Percentiles rank a stretch among this genome's conserved stretches.
These are phyloP conservation scores for Cyclaneusma minus DNA, from an alignment of 2,329 filamentous ascomycete species.

Conservation along the genomic window DNA sequence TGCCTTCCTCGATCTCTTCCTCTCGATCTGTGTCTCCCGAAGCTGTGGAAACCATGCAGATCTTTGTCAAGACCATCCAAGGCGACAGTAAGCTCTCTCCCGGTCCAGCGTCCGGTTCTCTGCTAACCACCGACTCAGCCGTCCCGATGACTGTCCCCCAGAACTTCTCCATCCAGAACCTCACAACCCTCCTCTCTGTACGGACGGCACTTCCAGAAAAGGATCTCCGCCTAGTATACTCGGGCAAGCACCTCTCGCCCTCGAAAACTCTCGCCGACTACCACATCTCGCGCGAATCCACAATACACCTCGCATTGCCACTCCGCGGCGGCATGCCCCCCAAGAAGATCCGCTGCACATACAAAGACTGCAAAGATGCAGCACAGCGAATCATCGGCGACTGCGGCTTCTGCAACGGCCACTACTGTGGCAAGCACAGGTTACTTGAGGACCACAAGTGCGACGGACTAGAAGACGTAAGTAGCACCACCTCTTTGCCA, in stretches of 20 bases:
- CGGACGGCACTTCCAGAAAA: slow-evolving; percentile 35
- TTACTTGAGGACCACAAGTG: slow-evolving; percentile 92
- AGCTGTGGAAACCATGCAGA: slow-evolving; percentile 36
- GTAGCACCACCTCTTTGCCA: slow-evolving; percentile 20
- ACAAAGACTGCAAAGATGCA: slow-evolving; percentile 75
- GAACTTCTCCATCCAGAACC: slow-evolving; percentile 35
- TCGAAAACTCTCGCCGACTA: slow-evolving; percentile 26
- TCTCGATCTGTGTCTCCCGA: slow-evolving; percentile 22
- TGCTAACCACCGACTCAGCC: slow-evolving; percentile 21
- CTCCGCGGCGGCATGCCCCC: slow-evolving; percentile 44
- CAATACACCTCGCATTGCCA: slow-evolving; percentile 36
- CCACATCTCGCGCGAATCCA: slow-evolving; percentile 31
- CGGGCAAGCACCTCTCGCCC: slow-evolving; percentile 36
- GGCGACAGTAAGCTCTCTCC: slow-evolving; percentile 34
- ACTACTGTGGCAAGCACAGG: slow-evolving; percentile 90
- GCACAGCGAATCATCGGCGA: slow-evolving; percentile 92
- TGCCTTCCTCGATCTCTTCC: slow-evolving; percentile 13
- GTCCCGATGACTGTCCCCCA: slow-evolving; percentile 38
- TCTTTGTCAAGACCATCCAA: slow-evolving; percentile 43
- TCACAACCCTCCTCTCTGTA: slow-evolving; percentile 38
- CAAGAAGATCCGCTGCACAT: slow-evolving; percentile 72
- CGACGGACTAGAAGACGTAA: slow-evolving; percentile 73
- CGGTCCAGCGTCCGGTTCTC: neutral
- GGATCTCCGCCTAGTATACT: slow-evolving; percentile 38
- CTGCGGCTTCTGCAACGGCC: slow-evolving; percentile 85